phyloP scores from a whole-genome alignment of 164 flowering plant genomes.

The Magnolia changhungtana region DNA sequence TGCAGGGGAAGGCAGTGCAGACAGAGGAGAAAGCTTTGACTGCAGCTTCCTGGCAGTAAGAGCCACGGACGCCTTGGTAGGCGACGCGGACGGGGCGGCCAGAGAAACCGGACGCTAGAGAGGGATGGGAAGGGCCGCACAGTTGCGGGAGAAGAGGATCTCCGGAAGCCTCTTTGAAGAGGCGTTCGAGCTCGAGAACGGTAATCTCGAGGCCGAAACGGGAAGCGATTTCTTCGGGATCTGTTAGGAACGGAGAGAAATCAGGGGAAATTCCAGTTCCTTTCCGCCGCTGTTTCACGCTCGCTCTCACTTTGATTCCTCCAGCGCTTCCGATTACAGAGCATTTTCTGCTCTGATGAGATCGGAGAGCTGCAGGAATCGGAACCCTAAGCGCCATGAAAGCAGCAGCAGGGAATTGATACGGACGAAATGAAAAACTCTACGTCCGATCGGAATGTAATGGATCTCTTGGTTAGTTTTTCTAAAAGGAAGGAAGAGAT shows the following conservation, averaged over 20 bases:
- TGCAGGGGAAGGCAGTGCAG: slow-evolving; percentile 17
- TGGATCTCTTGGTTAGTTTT: too few species aligned
- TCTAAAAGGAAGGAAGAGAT: too few species aligned
- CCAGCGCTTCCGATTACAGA: not conserved
- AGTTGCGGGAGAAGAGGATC: slow-evolving; percentile 6
- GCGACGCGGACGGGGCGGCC: slow-evolving; percentile 24
- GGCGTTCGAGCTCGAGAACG: slow-evolving; percentile 20
- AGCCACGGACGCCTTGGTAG: slow-evolving; percentile 30
- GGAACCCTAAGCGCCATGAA: slow-evolving; percentile 12
- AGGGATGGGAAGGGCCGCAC: slow-evolving; percentile 7
- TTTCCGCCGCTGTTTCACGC: slow-evolving; percentile 3
- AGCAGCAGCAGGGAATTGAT: not conserved
- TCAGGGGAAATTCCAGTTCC: not conserved
- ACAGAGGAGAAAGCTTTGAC: slow-evolving; percentile 21
- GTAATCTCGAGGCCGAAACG: slow-evolving; percentile 8
- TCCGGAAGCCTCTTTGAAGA: slow-evolving; percentile 11
- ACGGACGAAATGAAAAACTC: too few species aligned
- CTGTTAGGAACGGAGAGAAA: too few species aligned
- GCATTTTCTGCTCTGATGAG: not conserved
- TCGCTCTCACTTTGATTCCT: not conserved
- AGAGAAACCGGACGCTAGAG: slow-evolving; percentile 4
- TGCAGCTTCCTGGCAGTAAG: slow-evolving; percentile 35
- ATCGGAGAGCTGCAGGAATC: not conserved
- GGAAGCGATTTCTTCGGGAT: slow-evolving; percentile 9
- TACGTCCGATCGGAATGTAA: too few species aligned